Conservation (phyloP, 805 yeast species). For the Yarrowia deformans region DNA sequence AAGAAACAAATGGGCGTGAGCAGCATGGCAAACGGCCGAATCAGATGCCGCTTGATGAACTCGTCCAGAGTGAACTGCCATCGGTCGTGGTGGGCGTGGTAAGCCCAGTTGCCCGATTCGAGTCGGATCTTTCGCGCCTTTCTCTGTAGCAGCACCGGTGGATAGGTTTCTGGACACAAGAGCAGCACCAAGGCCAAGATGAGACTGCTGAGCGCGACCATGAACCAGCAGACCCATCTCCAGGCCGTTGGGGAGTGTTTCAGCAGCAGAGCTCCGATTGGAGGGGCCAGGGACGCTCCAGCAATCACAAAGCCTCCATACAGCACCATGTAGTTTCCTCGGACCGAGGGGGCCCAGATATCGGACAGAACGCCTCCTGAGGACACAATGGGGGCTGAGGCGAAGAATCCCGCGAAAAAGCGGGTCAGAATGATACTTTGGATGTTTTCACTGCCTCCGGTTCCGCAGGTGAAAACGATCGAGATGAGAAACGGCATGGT, state of each 20-base stretch:
- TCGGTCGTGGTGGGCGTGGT: slow-evolving; percentile 92
- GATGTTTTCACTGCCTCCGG: slow-evolving; percentile 64
- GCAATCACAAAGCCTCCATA: slow-evolving; percentile 55
- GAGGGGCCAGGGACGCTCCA: slow-evolving; percentile 63
- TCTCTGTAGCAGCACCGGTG: slow-evolving; percentile 58
- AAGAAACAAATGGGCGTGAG: slow-evolving; percentile 69
- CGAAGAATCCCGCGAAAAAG: slow-evolving; percentile 73
- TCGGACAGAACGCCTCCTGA: slow-evolving; percentile 83
- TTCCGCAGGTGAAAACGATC: slow-evolving; percentile 60
- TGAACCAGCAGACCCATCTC: slow-evolving; percentile 75
- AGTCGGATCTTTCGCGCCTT: slow-evolving; percentile 62
- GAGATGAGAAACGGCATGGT: slow-evolving; percentile 57
- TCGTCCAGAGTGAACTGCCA: slow-evolving; percentile 73
- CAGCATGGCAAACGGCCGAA: slow-evolving; percentile 81
- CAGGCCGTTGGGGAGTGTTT: slow-evolving; percentile 59
- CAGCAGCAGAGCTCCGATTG: slow-evolving; percentile 69
- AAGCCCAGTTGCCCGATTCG: slow-evolving; percentile 59
- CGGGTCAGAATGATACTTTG: slow-evolving; percentile 71
- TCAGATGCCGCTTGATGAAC: slow-evolving; percentile 71
- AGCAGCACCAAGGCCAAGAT: slow-evolving; percentile 57
- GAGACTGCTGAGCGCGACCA: slow-evolving; percentile 68
- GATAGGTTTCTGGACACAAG: slow-evolving; percentile 70
- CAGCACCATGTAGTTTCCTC: slow-evolving; percentile 73
- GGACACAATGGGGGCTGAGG: slow-evolving; percentile 75
- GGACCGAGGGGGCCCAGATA: slow-evolving; percentile 64